Conservation (phyloP, 2,329 filamentous ascomycete genomes). For the Xylariomycetidae sp. region DNA sequence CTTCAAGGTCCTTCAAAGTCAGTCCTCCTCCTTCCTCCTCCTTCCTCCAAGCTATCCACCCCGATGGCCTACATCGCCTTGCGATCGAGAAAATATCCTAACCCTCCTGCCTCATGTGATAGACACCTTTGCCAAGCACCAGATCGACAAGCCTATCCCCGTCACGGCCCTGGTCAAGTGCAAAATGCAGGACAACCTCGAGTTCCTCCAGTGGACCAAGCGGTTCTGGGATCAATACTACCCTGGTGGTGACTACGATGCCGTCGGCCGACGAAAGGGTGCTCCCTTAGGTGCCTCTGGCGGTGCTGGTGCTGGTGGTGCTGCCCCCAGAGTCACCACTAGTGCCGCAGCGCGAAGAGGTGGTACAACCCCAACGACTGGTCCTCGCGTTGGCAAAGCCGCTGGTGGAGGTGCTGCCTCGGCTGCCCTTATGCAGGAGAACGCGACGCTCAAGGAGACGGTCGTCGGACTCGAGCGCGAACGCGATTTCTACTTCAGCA, state of each 20-base stretch:
- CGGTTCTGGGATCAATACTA: conserved; percentile 97
- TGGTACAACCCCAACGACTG: conserved; percentile 60
- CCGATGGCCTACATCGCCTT: too few species aligned
- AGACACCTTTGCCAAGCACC: conserved; percentile 83
- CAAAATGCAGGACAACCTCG: conserved; percentile 99
- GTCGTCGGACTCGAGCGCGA: conserved; percentile 93
- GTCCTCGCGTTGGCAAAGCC: conserved; percentile 38
- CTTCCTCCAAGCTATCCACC: too few species aligned
- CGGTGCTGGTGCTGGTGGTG: conserved; percentile 27
- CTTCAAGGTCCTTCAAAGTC: conserved; percentile 96
- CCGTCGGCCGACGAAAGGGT: conserved; percentile 77
- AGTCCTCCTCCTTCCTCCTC: conserved; percentile 29
- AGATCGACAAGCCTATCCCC: conserved; percentile 83
- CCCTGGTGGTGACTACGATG: conserved; percentile 95
- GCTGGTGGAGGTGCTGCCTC: conserved; percentile 49
- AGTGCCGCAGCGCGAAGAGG: conserved; percentile 46
- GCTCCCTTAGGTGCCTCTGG: conserved; percentile 53
- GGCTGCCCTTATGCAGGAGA: conserved; percentile 77
- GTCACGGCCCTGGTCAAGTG: conserved; percentile 90
- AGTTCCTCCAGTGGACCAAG: conserved; percentile 97
- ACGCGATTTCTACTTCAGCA: conserved; percentile 98
- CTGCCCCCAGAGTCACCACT: conserved; percentile 44
- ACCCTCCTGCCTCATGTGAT: conserved; percentile 8
- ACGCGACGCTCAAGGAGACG: conserved; percentile 85
- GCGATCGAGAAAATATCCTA: too few species aligned